Evolutionary conservation across 768 basidiomycete species (phyloP), one percentile per base, ranked within the genome.

Genomic region (Thelephora aurantiotincta): DNA sequence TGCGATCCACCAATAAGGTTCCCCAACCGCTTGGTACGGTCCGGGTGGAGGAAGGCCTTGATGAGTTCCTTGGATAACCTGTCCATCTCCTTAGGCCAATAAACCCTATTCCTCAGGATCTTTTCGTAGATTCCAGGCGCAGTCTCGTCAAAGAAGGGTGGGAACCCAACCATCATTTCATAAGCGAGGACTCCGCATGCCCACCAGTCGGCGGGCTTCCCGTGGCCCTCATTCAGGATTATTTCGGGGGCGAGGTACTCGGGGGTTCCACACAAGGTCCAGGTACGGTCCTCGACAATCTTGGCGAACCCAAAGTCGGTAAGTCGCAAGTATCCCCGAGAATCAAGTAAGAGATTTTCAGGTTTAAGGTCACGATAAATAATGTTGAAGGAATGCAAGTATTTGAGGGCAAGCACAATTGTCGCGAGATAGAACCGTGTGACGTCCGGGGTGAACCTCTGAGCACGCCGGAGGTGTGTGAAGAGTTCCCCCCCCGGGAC

Each of bases 131-230:
- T 97, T 42, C 90, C 93, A 63, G 94, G 87, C 0, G 93, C 83
- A n/a, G 90, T 89, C 62, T 96, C 89, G 60, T 97, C 92, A 64
- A 90, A 97, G 73, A 98, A 99, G 18, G 96, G 96, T 22, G 94
- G 93, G 59, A 94, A 98, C 1, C 96, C 96, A 30, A 94, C 94
- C 38, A 99, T 77, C 92, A 98, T 97, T 63, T 99, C 96, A 62
- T 94, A 99, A 62, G 88, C 90, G 33, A 99, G 71, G 42, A 98
- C 87, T 16, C 96, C 96, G 57, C 92, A 84, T 7, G 96, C 94
- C 96, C 96, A 99, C 92, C 92, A 99, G 61, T 99, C 94, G 5
- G 92, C 93, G 7, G 93, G 92, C 63, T 96, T 94, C 11, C 92
- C 92, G 63, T 99, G 96, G 11, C 96, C 96, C 52, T 94, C 92